Evolutionary conservation across 257 asterid species (phyloP), one percentile per base, ranked within the genome.

Genomic region (Solanum appendiculatum): DNA sequence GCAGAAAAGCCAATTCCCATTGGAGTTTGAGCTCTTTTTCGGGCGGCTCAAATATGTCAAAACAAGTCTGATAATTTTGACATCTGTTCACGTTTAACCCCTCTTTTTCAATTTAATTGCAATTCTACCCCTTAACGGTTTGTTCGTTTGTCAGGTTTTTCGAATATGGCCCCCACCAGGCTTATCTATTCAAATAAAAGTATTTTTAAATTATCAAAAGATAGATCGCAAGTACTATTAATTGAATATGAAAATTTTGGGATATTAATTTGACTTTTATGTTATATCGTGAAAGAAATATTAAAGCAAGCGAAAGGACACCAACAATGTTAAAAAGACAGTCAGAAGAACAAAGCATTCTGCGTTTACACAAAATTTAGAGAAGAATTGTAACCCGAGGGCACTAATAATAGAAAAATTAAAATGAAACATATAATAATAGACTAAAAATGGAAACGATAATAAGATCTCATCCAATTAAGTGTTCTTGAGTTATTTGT

Each of bases 11-110:
- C 95, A 88, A 86, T 86, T 18, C 89, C 73, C 88, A 89, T 94
- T 46, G 95, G 91, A 86, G 88, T 86, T 88, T 88, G 96, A 82
- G 92, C 91, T 68, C 44, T 68, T 89, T 63, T 90, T 92, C 90
- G 94, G 92, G 91, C 89, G 87, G 77, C 90, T 88, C 92, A 74
- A 91, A 81, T 27, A 92, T 87, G 92, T 89, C 91, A 85, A 69
- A 64, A 51, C 14, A 34, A 58, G 86, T 85, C 82, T 87, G 39
- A 91, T 89, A 85, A 92, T 91, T 91, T 90, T 94, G 94, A 94
- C 97, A 91, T 89, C 51, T 87, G 85, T 68, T 87, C 86, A 44
- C 84, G 84, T 82, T 86, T 85, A 74, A 83, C 89, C 92, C 84
- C 87, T 20, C 11, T 16, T 10, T n/a, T 42, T n/a, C 25, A 36